Evolutionary conservation across 1,139 yeast species (phyloP).

Genomic region (Zygoascus hellenicus): DNA sequence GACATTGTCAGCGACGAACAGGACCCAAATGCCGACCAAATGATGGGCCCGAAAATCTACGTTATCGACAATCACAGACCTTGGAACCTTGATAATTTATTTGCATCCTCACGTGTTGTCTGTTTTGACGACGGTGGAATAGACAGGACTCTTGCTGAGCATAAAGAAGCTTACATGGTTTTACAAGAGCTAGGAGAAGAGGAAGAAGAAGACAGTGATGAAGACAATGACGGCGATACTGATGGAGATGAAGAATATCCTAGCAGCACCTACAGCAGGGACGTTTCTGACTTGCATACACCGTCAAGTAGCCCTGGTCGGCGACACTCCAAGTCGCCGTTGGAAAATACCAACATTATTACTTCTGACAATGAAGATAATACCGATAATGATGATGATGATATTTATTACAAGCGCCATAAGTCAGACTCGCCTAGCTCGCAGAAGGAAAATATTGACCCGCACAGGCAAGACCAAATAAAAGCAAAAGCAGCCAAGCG

Average conservation of each 20-base stretch:
- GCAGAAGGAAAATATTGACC: conserved; percentile 16
- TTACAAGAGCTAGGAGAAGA: conserved; percentile 29
- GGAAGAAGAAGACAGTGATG: conserved; percentile 26
- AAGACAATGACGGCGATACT: conserved; percentile 17
- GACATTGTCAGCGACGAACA: conserved; percentile 50
- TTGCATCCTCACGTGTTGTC: conserved; percentile 72
- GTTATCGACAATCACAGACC: conserved; percentile 92
- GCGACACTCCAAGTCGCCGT: no score
- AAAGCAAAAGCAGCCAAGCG: conserved; percentile 3
- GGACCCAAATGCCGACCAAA: conserved; percentile 9
- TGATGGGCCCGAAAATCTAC: conserved; percentile 44
- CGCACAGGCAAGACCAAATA: background rate
- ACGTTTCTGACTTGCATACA: conserved; percentile 10
- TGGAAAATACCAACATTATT: background rate
- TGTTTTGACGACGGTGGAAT: conserved; percentile 88
- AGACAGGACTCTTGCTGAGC: conserved; percentile 30
- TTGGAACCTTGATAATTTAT: conserved; percentile 90
- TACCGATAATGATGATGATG: conserved; percentile 26
- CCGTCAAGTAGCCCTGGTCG: no score
- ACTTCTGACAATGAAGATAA: conserved; percentile 11
- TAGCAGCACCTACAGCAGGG: conserved; percentile 17
- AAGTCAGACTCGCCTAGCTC: conserved; percentile 1
- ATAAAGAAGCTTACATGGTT: conserved; percentile 27
- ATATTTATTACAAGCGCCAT: conserved; percentile 30
- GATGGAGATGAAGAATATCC: conserved; percentile 25